Evolutionary conservation across 78 protist genomes (phyloP).

Genomic region (Isochrysis galbana): DNA sequence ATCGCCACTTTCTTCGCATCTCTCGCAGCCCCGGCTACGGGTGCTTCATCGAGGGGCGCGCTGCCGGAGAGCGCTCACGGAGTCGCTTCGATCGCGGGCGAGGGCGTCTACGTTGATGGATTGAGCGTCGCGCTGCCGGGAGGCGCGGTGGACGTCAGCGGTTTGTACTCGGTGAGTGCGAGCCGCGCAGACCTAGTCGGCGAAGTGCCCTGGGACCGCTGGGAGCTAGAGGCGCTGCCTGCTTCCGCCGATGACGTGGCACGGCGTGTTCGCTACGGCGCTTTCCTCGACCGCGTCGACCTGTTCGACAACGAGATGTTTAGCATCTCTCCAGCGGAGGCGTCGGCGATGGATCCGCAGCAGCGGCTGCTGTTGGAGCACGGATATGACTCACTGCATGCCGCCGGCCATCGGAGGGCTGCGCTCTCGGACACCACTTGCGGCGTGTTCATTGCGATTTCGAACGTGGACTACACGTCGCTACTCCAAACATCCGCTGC

Average conservation of each 20-base stretch:
- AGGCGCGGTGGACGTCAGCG: background rate
- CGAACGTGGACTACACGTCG: background rate
- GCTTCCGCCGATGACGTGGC: background rate
- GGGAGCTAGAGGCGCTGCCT: background rate
- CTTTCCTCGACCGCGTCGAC: background rate
- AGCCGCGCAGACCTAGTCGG: background rate
- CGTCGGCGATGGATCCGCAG: constrained; percentile 25
- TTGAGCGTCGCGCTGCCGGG: background rate
- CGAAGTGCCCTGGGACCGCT: background rate
- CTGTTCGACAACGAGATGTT: background rate
- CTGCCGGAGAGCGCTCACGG: background rate
- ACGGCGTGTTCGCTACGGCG: constrained; percentile 9
- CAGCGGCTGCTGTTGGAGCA: constrained; percentile 25
- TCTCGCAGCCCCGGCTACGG: no score
- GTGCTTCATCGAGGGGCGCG: background rate
- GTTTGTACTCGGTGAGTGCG: background rate
- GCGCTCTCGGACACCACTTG: background rate
- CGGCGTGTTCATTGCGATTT: background rate
- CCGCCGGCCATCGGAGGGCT: background rate
- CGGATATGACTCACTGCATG: background rate
- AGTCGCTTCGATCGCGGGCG: background rate
- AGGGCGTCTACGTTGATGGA: background rate
- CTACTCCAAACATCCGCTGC: background rate
- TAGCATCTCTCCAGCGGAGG: background rate
- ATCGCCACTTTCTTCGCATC: no score